Conservation (phyloP, 208 protist species). For the Tetramitus jugosus region DNA sequence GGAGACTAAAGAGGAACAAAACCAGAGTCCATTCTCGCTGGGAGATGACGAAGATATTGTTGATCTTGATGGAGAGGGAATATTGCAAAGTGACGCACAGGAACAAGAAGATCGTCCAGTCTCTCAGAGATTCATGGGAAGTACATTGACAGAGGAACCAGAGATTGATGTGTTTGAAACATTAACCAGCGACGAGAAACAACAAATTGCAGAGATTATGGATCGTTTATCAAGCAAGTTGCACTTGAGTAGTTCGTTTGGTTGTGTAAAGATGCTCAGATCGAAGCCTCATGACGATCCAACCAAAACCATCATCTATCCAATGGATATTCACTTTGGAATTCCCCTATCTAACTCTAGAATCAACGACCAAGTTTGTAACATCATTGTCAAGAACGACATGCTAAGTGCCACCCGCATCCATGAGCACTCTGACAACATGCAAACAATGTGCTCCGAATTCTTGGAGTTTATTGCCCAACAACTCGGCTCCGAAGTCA, state of each 20-base stretch:
- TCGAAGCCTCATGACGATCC: background rate
- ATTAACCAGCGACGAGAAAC: background rate
- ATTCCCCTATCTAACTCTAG: background rate
- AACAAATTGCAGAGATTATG: background rate
- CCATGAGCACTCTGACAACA: background rate
- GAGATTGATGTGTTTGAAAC: too few species aligned
- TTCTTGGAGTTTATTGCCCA: background rate
- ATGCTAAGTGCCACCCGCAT: background rate
- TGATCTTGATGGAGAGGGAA: background rate
- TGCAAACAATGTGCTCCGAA: conserved; percentile 14
- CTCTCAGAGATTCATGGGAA: background rate
- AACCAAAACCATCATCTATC: background rate
- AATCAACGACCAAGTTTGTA: background rate
- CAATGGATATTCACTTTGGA: conserved; percentile 11
- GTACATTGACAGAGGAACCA: background rate
- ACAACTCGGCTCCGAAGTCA: too few species aligned
- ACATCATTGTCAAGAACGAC: background rate
- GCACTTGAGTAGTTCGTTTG: conserved; percentile 10
- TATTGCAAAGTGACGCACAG: background rate
- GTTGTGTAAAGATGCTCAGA: background rate
- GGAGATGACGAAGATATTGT: background rate
- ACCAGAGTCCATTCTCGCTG: background rate
- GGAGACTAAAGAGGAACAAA: background rate
- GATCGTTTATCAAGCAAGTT: background rate
- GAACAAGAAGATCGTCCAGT: too few species aligned